Percentiles rank a stretch among this genome's conserved stretches.
Evolutionary conservation across 2,329 filamentous ascomycete genomes (phyloP).

Genomic region (Fusarium udum): DNA sequence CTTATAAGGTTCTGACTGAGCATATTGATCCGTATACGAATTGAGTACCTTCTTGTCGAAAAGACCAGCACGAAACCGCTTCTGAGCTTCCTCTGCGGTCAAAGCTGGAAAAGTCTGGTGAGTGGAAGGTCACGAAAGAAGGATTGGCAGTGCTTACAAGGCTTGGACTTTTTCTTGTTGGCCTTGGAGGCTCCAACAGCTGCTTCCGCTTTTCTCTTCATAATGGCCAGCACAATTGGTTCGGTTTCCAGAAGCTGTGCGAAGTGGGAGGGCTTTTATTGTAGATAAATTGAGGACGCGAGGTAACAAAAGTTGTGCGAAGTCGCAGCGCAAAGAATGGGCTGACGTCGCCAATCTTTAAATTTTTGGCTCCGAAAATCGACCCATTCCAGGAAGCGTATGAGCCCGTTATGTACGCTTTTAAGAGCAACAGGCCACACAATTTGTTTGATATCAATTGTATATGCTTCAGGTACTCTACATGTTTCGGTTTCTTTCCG

Average conservation of each 20-base stretch:
- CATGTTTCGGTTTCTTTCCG: too few species aligned
- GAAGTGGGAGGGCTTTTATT: conserved; percentile 3
- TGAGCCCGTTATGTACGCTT: conserved; percentile 13
- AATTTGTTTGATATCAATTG: not conserved
- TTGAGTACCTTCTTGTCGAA: conserved; percentile 68
- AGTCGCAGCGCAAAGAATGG: conserved; percentile 37
- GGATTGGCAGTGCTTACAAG: conserved; percentile 49
- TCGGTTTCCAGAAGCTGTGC: conserved; percentile 3
- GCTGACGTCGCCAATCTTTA: conserved; percentile 43
- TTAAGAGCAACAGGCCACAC: not conserved
- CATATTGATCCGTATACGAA: conserved; percentile 70
- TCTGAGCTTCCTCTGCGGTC: conserved; percentile 59
- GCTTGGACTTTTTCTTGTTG: conserved; percentile 64
- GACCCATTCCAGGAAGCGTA: conserved; percentile 34
- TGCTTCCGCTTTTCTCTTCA: conserved; percentile 70
- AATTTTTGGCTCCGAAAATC: conserved; percentile 42
- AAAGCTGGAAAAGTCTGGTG: conserved; percentile 51
- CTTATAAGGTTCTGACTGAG: conserved; percentile 78
- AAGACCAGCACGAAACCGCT: conserved; percentile 72
- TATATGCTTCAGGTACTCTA: not conserved
- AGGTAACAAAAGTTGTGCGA: conserved; percentile 14
- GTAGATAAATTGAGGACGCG: not conserved
- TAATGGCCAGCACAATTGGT: conserved; percentile 44
- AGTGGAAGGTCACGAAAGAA: conserved; percentile 22
- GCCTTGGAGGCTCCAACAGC: conserved; percentile 55